Evolutionary conservation across 2,329 filamentous ascomycete species (phyloP), one percentile per base, ranked within the genome.

Genomic region (Xylariaceae sp.): DNA sequence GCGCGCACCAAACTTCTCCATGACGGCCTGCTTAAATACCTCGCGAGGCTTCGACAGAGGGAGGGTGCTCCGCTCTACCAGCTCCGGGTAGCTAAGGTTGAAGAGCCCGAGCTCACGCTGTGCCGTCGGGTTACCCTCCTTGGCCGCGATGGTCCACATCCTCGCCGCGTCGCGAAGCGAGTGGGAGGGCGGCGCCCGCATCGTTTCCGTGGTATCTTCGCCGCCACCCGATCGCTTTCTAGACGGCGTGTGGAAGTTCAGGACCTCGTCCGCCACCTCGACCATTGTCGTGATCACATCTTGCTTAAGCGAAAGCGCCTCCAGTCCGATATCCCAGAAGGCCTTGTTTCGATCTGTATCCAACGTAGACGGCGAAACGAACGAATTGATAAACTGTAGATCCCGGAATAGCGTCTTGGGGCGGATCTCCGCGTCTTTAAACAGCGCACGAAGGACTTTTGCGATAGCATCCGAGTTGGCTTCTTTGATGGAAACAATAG

Each of bases 51-150:
- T 89, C 16, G 90, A 90, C 49, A 98, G 81, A 1, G 95, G 95
- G 42, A 96, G 79, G 0, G 92, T 91, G 7, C 91, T 89, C 20
- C 90, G 84, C 63, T 85, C 83, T 12, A 97, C 86, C 16, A 95
- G 83, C 70, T 96, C 91, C 0, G 95, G 93, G 65, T 96, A 89
- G 0, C 91, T 95, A 40, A 99, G 83, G 71, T 97, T 98, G 67
- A 98, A 89, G 60, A 96, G 89, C 1, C 90, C 95, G 16, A 99
- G 82, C 75, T 99, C 95, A 48, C 95, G 87, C 76, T 98, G 93
- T 4, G 93, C 93, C 12, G 90, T 89, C 0, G 92, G 83, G 58
- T 93, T 86, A 40, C 93, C 93, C 74, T 99, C 95, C 71, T 93
- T 95, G 16, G 95, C 95, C 1, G 93, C 93, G 70, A 97, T 95